Conservation (phyloP, 164 flowering plant species). For the Nymphaea thermarum region DNA sequence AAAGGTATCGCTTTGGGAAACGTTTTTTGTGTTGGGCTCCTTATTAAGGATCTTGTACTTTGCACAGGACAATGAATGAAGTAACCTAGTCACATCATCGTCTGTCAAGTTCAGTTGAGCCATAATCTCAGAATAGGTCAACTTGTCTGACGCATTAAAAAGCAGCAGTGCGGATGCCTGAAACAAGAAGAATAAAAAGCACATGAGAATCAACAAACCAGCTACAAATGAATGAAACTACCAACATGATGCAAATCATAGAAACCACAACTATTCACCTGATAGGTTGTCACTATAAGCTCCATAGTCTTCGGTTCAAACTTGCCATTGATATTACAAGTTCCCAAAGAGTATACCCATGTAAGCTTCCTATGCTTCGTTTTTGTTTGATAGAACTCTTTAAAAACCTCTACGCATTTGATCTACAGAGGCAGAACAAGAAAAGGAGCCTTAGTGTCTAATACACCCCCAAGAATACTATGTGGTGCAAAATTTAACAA, state of each 20-base stretch:
- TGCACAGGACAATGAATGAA: constrained; percentile 86
- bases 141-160: constrained; percentile 61
- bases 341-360: constrained; percentile 90
- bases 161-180: constrained; percentile 72
- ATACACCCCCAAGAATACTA: not conserved
- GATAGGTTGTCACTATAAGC: constrained; percentile 77
- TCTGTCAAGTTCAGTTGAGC: constrained; percentile 65
- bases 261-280: constrained; percentile 26
- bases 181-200: constrained; percentile 5
- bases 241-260: not conserved
- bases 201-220: not conserved
- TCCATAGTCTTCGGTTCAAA: constrained; percentile 75
- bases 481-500: not conserved
- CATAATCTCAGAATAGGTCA: constrained; percentile 70
- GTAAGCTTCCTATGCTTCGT: constrained; percentile 86
- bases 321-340: constrained; percentile 70
- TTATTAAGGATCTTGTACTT: constrained; percentile 76
- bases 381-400: constrained; percentile 70
- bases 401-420: constrained; percentile 76
- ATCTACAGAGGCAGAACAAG: constrained; percentile 27
- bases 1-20: constrained; percentile 57
- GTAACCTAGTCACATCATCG: constrained; percentile 65
- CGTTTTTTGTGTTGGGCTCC: constrained; percentile 66
- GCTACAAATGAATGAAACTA: not conserved
- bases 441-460: not conserved